These are phyloP conservation scores for Naganishia vishniacii DNA, from an alignment of 768 basidiomycete species.

Conservation along the genomic window DNA sequence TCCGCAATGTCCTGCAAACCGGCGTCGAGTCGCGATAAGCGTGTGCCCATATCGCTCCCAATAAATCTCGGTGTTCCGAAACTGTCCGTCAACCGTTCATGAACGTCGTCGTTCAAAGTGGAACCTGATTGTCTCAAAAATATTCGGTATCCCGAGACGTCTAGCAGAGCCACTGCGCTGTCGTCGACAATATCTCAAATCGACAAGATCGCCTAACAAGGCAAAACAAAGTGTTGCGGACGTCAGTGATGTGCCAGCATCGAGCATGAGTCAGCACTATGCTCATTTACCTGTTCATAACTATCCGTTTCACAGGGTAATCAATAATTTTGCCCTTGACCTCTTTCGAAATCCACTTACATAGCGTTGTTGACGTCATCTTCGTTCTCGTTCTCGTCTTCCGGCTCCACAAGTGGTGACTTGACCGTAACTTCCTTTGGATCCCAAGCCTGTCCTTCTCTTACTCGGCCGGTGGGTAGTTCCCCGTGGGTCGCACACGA, in stretches of 20 bases:
- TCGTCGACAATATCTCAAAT: constrained; percentile 35
- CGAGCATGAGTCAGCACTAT: neutral
- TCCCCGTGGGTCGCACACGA: neutral
- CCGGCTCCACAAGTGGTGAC: neutral
- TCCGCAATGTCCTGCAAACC: constrained; percentile 33
- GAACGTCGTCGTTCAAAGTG: constrained; percentile 13
- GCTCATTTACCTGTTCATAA: constrained; percentile 25
- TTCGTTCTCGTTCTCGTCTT: neutral
- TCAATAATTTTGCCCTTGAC: constrained; percentile 27
- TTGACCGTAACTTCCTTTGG: neutral
- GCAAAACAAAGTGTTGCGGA: no score
- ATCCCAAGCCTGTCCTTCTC: neutral
- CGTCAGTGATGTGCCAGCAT: no score
- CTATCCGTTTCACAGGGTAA: constrained; percentile 14
- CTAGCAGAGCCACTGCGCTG: constrained; percentile 36
- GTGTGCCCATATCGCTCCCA: constrained; percentile 26
- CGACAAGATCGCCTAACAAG: constrained; percentile 36
- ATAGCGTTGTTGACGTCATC: constrained; percentile 1
- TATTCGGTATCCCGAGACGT: constrained; percentile 40
- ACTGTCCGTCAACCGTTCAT: constrained; percentile 22
- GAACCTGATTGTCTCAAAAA: constrained; percentile 28
- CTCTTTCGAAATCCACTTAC: neutral
- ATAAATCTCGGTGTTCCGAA: constrained; percentile 24
- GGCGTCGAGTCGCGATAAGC: constrained; percentile 26
- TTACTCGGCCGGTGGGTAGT: constrained; percentile 7